Conservation (phyloP, 1,139 yeast species). For the Debaryomyces subglobosus region DNA sequence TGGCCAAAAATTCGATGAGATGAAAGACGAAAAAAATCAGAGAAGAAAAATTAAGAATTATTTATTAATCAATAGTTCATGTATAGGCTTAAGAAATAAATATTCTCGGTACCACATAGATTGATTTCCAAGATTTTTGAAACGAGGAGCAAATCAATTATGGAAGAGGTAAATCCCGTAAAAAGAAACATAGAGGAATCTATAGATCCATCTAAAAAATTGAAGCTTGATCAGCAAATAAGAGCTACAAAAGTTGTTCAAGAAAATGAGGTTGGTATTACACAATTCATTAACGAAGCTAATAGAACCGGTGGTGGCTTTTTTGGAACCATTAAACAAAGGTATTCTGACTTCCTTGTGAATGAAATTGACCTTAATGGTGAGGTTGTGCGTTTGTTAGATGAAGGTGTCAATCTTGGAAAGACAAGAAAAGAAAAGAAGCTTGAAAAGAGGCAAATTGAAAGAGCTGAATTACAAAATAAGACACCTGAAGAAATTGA, state of each 20-base stretch:
- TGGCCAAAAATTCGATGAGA: conserved; percentile 9
- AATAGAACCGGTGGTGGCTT: conserved; percentile 60
- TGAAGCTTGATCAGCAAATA: conserved; percentile 12
- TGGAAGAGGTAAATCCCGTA: conserved; percentile 11
- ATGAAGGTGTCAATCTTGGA: conserved; percentile 66
- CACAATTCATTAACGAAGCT: conserved; percentile 58
- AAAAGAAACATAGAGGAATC: conserved; percentile 13
- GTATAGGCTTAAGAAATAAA: conserved; percentile 13
- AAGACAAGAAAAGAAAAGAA: conserved; percentile 55
- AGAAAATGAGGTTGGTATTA: conserved; percentile 85
- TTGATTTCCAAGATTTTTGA: conserved; percentile 4
- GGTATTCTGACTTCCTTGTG: conserved; percentile 94
- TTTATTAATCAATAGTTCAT: conserved; percentile 6
- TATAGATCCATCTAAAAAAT: conserved; percentile 10
- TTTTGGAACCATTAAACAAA: conserved; percentile 76
- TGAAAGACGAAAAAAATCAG: conserved; percentile 3
- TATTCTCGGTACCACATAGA: conserved; percentile 9
- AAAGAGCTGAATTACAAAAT: conserved; percentile 36
- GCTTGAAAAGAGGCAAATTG: conserved; percentile 48
- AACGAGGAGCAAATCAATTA: conserved; percentile 8
- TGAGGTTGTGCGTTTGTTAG: conserved; percentile 71
- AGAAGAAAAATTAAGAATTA: conserved; percentile 1
- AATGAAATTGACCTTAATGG: conserved; percentile 78
- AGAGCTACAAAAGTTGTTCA: conserved; percentile 28
- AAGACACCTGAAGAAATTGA: conserved; percentile 41